These are phyloP conservation scores for Trichophyton benhamiae DNA, from an alignment of 2,329 filamentous ascomycete genomes.

Conservation along the genomic window DNA sequence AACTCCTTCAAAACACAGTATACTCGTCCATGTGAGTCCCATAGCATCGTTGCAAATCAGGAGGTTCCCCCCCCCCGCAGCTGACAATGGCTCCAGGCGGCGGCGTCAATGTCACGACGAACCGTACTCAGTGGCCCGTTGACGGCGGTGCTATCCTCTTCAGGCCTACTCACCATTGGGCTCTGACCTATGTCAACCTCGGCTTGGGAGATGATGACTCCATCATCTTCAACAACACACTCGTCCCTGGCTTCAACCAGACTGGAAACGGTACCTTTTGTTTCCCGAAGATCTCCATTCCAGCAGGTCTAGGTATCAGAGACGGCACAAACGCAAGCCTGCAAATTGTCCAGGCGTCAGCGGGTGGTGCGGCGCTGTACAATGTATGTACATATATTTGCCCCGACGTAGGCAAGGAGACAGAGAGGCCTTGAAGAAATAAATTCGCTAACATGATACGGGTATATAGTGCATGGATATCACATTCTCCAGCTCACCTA, in stretches of 20 bases:
- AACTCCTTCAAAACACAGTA: slow-evolving; percentile 34
- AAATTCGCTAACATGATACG: neutral
- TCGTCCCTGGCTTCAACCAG: slow-evolving; percentile 36
- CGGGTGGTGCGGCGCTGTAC: slow-evolving; percentile 32
- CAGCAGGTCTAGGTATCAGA: slow-evolving; percentile 18
- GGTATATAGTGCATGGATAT: slow-evolving; percentile 33
- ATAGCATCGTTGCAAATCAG: neutral
- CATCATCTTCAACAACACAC: slow-evolving; percentile 35
- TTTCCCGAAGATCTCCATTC: slow-evolving; percentile 27
- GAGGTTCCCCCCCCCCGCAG: neutral
- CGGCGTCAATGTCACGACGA: slow-evolving; percentile 30
- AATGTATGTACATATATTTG: slow-evolving; percentile 28
- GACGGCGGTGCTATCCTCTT: slow-evolving; percentile 33
- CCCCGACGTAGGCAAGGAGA: no score
- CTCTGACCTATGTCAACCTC: slow-evolving; percentile 38
- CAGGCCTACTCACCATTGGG: slow-evolving; percentile 31
- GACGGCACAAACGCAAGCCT: slow-evolving; percentile 33
- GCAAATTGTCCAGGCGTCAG: slow-evolving; percentile 35
- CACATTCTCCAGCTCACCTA: slow-evolving; percentile 29
- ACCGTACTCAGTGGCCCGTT: slow-evolving; percentile 37
- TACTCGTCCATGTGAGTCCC: slow-evolving; percentile 28
- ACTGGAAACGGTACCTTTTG: slow-evolving; percentile 38
- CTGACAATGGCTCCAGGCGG: slow-evolving; percentile 21
- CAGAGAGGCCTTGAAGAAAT: no score
- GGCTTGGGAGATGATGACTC: slow-evolving; percentile 29